Conservation (phyloP, 2,329 filamentous ascomycete species). For the Tolypocladium tundrense region DNA sequence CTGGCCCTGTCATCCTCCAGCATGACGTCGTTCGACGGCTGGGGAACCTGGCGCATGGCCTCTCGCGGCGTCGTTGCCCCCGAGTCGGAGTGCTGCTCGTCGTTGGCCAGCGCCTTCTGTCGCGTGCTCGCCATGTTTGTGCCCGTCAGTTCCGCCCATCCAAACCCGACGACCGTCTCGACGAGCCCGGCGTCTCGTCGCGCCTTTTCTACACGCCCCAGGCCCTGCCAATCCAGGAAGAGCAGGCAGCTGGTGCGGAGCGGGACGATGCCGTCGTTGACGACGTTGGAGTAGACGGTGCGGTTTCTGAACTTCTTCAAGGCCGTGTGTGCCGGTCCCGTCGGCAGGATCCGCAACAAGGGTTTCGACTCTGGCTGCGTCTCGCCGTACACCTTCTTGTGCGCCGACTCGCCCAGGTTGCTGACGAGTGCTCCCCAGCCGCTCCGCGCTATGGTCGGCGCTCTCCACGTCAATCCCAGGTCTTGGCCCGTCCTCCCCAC, state of each 20-base stretch:
- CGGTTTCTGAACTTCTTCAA: constrained; percentile 81
- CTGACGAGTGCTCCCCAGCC: constrained; percentile 84
- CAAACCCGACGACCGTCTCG: constrained; percentile 85
- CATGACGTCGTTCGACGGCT: constrained; percentile 55
- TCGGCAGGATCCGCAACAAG: constrained; percentile 77
- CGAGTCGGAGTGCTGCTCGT: constrained; percentile 20
- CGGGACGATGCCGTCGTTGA: constrained; percentile 95
- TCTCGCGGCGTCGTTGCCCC: constrained; percentile 23
- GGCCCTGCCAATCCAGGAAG: constrained; percentile 91
- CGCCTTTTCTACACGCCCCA: constrained; percentile 90
- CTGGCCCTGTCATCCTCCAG: constrained; percentile 56
- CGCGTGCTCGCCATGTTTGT: constrained; percentile 44
- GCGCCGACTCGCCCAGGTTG: constrained; percentile 61
- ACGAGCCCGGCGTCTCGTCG: constrained; percentile 84
- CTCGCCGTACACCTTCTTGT: constrained; percentile 48
- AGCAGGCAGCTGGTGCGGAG: constrained; percentile 90
- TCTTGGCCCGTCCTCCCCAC: constrained; percentile 96
- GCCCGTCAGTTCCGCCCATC: constrained; percentile 84
- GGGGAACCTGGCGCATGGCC: constrained; percentile 53
- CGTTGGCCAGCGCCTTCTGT: constrained; percentile 28
- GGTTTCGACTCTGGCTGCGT: constrained; percentile 76
- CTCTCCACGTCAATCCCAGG: constrained; percentile 85
- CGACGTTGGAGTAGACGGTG: constrained; percentile 92
- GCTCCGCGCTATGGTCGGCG: constrained; percentile 73
- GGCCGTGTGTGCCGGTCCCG: constrained; percentile 80